Percentiles rank a stretch among this genome's conserved stretches.
phyloP scores from a whole-genome alignment of 2,329 filamentous ascomycete species.

The Colletotrichum higginsianum region DNA sequence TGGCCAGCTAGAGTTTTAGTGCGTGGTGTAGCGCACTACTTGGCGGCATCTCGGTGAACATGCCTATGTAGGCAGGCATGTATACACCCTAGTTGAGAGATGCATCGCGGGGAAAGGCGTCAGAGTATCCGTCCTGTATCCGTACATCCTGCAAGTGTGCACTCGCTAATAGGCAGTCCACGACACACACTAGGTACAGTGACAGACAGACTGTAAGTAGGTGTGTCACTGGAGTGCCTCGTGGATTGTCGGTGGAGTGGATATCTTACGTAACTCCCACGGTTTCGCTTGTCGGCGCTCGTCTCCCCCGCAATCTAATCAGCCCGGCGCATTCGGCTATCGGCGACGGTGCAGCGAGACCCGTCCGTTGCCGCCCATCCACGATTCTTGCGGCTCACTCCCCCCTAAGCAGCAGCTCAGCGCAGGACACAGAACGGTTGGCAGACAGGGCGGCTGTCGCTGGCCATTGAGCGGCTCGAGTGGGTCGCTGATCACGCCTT shows the following conservation, averaged over 20 bases:
- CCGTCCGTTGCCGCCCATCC: conserved; percentile 30
- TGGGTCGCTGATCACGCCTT: conserved; percentile 4
- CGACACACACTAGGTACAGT: too few species aligned
- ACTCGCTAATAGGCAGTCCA: too few species aligned
- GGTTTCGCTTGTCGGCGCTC: conserved; percentile 25
- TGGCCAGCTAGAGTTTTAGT: not conserved
- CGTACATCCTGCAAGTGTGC: too few species aligned
- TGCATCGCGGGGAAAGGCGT: conserved; percentile 12
- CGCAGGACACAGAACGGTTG: not conserved
- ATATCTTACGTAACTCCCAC: not conserved
- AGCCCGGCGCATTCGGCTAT: conserved; percentile 26
- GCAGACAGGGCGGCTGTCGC: conserved; percentile 27
- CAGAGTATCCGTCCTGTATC: not conserved
- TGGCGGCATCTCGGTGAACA: not conserved
- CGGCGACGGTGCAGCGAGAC: conserved; percentile 40
- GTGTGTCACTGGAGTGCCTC: too few species aligned
- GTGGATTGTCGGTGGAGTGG: not conserved
- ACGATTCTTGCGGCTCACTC: too few species aligned
- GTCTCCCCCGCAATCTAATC: conserved; percentile 27
- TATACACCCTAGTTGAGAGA: not conserved
- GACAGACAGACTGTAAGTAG: too few species aligned
- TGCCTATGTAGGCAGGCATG: too few species aligned
- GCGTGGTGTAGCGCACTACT: not conserved
- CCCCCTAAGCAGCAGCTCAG: not conserved
- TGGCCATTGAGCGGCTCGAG: not conserved